phyloP scores from a whole-genome alignment of 441 rosid genomes.

The Pelargonium cotyledonis region DNA sequence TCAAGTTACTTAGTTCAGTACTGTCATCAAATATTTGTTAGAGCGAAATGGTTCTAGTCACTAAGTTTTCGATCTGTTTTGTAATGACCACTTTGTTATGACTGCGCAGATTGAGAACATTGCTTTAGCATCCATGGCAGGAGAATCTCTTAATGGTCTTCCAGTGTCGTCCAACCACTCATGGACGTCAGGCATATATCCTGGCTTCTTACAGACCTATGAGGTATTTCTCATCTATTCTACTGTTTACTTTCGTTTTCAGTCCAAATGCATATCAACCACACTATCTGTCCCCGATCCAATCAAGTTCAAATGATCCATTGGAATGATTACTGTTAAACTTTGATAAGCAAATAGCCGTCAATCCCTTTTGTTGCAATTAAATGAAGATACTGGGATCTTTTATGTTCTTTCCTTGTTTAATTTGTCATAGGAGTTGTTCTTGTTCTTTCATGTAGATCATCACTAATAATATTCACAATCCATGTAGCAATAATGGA shows the following conservation, averaged over 20 bases:
- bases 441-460: no score
- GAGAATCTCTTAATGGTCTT: slow-evolving; percentile 12
- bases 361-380: no score
- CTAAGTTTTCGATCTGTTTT: neutral
- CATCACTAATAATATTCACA: no score
- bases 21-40: neutral
- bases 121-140: slow-evolving; percentile 15
- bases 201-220: slow-evolving; percentile 17
- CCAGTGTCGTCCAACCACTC: slow-evolving; percentile 20
- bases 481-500: no score
- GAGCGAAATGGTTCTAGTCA: neutral
- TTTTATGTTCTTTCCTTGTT: no score
- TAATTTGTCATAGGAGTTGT: no score
- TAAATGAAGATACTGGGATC: no score
- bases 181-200: slow-evolving; percentile 17
- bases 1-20: slow-evolving; percentile 1
- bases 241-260: neutral
- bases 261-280: neutral
- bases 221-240: slow-evolving; percentile 26
- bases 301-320: no score
- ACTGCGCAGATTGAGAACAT: slow-evolving; percentile 28
- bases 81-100: neutral
- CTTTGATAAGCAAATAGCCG: no score
- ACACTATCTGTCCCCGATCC: neutral
- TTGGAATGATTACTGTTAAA: no score